These are phyloP conservation scores for Melanopsichium pennsylvanicum DNA, from an alignment of 1,284 basidiomycete species.

Conservation along the genomic window DNA sequence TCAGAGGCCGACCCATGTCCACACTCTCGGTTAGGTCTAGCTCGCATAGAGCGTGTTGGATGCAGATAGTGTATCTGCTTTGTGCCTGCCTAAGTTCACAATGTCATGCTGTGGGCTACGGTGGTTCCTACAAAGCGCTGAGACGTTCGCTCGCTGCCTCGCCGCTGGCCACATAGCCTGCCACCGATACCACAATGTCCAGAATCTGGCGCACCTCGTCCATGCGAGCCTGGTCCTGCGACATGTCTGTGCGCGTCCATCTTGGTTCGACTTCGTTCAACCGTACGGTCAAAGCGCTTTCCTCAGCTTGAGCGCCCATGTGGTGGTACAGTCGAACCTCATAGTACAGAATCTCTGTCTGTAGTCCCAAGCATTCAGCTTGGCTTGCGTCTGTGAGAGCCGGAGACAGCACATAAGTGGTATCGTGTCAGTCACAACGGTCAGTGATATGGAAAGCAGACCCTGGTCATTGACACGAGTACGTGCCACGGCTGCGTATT, in stretches of 20 bases:
- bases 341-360: slow-evolving; percentile 48
- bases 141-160: slow-evolving; percentile 17
- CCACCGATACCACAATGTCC: slow-evolving; percentile 31
- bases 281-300: slow-evolving; percentile 1
- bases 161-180: slow-evolving; percentile 36
- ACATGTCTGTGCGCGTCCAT: slow-evolving; percentile 12
- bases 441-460: background rate
- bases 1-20: too few species aligned
- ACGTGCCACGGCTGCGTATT: too few species aligned
- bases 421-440: background rate
- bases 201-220: slow-evolving; percentile 18
- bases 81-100: background rate
- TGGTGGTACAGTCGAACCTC: slow-evolving; percentile 38
- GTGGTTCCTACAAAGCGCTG: background rate
- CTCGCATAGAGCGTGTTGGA: too few species aligned
- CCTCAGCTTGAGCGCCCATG: slow-evolving; percentile 7
- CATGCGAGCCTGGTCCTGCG: slow-evolving; percentile 10
- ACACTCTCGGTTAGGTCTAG: too few species aligned
- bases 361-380: slow-evolving; percentile 28
- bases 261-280: slow-evolving; percentile 12
- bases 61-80: background rate
- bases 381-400: slow-evolving; percentile 14
- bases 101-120: too few species aligned
- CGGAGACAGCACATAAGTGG: background rate
- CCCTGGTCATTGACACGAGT: too few species aligned